Evolutionary conservation across 2,329 filamentous ascomycete genomes (phyloP), one percentile per base, ranked within the genome.

Genomic region (Penicillium sp.): DNA sequence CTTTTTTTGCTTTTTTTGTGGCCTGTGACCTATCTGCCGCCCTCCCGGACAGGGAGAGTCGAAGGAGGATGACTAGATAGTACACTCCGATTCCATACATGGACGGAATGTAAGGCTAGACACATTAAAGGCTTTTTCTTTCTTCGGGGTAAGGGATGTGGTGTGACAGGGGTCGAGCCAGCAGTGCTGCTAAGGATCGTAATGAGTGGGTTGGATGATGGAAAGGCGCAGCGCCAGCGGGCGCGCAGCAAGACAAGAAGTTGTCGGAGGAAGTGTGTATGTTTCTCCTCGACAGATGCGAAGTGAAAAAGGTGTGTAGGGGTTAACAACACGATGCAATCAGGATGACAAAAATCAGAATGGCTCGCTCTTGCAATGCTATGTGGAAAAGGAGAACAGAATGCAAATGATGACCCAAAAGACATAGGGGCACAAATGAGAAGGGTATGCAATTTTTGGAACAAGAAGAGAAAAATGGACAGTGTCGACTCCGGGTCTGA

Each of bases 331-430:
- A 50, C 6, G 53, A 59, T 57, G 55, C 44, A 61, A 51, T 52
- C 51, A 47, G 47, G 44, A 50, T 46, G 53, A 47, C 54, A 55
- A 55, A 58, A 59, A 57, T 57, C 52, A 56, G 52, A 64, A 71
- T 67, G 68, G 68, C 68, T 71, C 66, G 67, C 71, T 71, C 71
- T 72, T 71, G 70, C 70, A 73, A 73, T 73, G 71, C 70, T 70
- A 72, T 67, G 67, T 68, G 61, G 65, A 62, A 57, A 64, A 68
- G 63, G 55, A 62, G 60, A 61, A 60, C 55, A 60, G 62, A 61
- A 66, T 66, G 65, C 62, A 68, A 61, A 62, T 65, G 60, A 62
- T 59, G 57, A 56, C 59, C 61, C 62, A 64, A 55, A 50, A 58
- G 35, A 25, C 50, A 59, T 58, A 60, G 60, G 61, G 51, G 54